Evolutionary conservation across 2,329 filamentous ascomycete species (phyloP), one percentile per base, ranked within the genome.

Genomic region (Zymoseptoria ardabiliae): DNA sequence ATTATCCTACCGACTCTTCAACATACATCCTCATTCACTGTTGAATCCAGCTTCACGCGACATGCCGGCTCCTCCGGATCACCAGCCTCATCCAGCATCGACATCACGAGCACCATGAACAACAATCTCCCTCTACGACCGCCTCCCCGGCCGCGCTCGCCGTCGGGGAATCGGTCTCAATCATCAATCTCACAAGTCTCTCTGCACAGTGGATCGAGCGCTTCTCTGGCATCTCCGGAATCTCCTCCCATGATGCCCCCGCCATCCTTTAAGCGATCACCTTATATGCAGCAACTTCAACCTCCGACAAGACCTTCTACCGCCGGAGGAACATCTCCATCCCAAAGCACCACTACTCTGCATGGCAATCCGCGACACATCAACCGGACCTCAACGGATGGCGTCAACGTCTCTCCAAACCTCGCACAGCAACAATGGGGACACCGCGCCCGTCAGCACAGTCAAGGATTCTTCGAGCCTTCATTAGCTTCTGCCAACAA

Each of bases 391-490:
- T 72, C 72, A n/a, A 65, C 72, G 20, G 72, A 74, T 61, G 70
- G 65, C 49, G 60, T 62, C 48, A 58, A 63, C 19, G 61, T 64
- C 17, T 69, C 70, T 28, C 70, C 70, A 10, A 57, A 57, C 21
- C 70, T 70, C 66, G 64, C 66, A 48, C 62, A 58, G 50, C 66
- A 65, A 48, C 63, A 60, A 69, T 74, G 73, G 66, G 78, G 68
- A 77, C 88, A 79, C 74, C 82, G 71, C 74, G 86, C 74, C 65
- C 82, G 89, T 68, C 89, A 89, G 61, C 84, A 87, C 66, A 88
- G 84, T 8, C 88, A 89, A 71, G 89, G 89, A 68, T 83, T 86
- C 69, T 92, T 92, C 70, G 89, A 92, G 71, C 84, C 88, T 50
- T 85, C 82, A 21, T 77, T 92, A 53, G 64, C 71, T n/a, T 68